Evolutionary conservation across 192 early-diverging fungal genomes (phyloP), one percentile per base, ranked within the genome.

Genomic region (Gonapodya prolifera): DNA sequence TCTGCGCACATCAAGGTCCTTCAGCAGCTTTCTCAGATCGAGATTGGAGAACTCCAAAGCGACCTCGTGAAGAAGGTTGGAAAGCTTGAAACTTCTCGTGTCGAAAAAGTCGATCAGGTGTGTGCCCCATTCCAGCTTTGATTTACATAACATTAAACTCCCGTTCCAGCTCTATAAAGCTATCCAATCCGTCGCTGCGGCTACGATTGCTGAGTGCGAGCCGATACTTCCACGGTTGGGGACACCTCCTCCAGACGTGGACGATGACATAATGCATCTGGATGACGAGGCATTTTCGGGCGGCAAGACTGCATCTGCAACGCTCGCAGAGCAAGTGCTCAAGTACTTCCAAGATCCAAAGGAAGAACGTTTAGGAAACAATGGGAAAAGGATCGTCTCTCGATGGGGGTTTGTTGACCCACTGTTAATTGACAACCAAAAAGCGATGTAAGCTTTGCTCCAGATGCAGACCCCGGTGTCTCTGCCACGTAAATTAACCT

Each of bases 401-500:
- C 71, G 71, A 13, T 73, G 71, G 71, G 71, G 71, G 28, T 73
- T 73, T 29, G 71, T 73, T 2, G 71, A 73, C 29, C 71, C 71
- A 32, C 2, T 73, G 18, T 32, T 73, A 29, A 29, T 73, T 2
- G 71, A 73, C 8, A 73, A 32, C 28, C 71, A 73, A 29, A 73
- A 73, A 29, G 8, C 2, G 31, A 29, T 16, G 71, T 73, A 29
- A 16, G 71, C 13, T 30, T 73, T 2, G 31, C 31, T 18, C 18
- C 32, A 2, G 71, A 13, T 73, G 2, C 71, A 16, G 32, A 13
- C 71, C 71, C 18, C 31, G 16, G 45, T 61, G 45, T 61, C 45
- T 23, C 8, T 61, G 8, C 45, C 23, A 23, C n/a, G n/a, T n/a
- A n/a, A n/a, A n/a, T n/a, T n/a, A n/a, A n/a, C n/a, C n/a, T n/a